Base-by-base conservation (phyloP, 2,329 filamentous ascomycete species). In the Fonsecaea monophora region DNA sequence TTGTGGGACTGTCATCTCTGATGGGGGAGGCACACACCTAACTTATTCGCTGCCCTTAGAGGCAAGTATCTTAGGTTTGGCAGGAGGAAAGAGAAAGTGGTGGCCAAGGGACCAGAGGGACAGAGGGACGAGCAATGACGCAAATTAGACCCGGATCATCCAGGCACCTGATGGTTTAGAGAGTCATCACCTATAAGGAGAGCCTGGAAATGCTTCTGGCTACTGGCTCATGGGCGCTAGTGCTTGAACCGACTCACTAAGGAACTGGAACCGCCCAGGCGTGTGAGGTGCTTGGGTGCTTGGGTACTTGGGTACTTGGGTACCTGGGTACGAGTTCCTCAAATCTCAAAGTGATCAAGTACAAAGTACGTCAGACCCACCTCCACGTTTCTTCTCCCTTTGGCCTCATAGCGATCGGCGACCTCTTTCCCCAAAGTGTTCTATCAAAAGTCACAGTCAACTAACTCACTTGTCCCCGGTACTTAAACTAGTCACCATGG, bases 341-440 rank as follows among this genome's bases (percentile, higher is more conserved):
- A 25, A 25, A 25, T 25, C 25, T 2, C 25, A 25, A 2, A 25
- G 25, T 25, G 25, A 2, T 25, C 25, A 15, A 42, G 38, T n/a
- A 13, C 12, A 8, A 21, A 25, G 42, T 48, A 48, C n/a, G 15
- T 48, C 9, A 50, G 59, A 53, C 30, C 59, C 34, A 30, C 59
- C 59, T 61, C 59, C 58, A 60, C 58, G 58, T 60, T 60, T 60
- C 42, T 53, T 25, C 42, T 53, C 40, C 34, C 34, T 15, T 21
- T 50, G 21, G 7, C 48, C 30, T 25, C 25, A 25, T 25, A 25
- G 25, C 25, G 25, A 25, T 25, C 25, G 25, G 25, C 25, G 25
- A 25, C 25, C 25, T 25, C 2, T 25, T 25, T 25, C 25, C 25
- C 25, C 25, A 25, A 25, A 25, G 25, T 25, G 25, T 35, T 13